phyloP scores from a whole-genome alignment of 352 stramenopile genomes.

The Globisporangium nunn region DNA sequence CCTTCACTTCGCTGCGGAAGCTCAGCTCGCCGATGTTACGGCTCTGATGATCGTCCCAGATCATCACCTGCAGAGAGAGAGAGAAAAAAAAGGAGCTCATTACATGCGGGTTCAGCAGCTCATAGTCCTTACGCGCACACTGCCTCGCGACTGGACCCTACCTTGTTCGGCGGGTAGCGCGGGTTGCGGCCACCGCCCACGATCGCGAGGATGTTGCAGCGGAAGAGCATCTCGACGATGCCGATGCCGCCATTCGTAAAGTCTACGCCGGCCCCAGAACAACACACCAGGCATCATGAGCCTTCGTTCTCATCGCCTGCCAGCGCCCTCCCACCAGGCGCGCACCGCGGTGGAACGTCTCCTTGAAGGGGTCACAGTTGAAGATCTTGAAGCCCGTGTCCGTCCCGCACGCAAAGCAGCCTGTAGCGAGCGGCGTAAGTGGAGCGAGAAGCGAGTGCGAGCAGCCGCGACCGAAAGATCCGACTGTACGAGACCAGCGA shows the following conservation, averaged over 20 bases:
- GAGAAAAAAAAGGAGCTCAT: neutral
- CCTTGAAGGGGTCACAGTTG: slow-evolving; percentile 96
- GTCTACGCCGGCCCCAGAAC: slow-evolving; percentile 27
- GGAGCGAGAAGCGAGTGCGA: neutral
- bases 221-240: slow-evolving; percentile 99
- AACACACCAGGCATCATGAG: no score
- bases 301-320: neutral
- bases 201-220: slow-evolving; percentile 97
- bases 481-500: neutral
- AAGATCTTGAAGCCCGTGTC: slow-evolving; percentile 98
- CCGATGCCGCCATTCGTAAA: slow-evolving; percentile 95
- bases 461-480: neutral
- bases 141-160: slow-evolving; percentile 7
- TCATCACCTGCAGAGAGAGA: slow-evolving; percentile 86
- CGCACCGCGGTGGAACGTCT: slow-evolving; percentile 92
- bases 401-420: slow-evolving; percentile 93
- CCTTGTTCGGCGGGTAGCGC: slow-evolving; percentile 95
- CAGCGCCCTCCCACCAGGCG: neutral
- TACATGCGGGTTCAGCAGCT: neutral
- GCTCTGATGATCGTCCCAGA: slow-evolving; percentile 99
- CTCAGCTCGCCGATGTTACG: slow-evolving; percentile 96
- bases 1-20: slow-evolving; percentile 96
- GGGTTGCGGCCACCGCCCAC: slow-evolving; percentile 90
- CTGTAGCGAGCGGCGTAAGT: slow-evolving; percentile 21
- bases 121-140: neutral